Evolutionary conservation across 345 rosid species (phyloP).

Genomic region (Hibiscus tridactylites): DNA sequence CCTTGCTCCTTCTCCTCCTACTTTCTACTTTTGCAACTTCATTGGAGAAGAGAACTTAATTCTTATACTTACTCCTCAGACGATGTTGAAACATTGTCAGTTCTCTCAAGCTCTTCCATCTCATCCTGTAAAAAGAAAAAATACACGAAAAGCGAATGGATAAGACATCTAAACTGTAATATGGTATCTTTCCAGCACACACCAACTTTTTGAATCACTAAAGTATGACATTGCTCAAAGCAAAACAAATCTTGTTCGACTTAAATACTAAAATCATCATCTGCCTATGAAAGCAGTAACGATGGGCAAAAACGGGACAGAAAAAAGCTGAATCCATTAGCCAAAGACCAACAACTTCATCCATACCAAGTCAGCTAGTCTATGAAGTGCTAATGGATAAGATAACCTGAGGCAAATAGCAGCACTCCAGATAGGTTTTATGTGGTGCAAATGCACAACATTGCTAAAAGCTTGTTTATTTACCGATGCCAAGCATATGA

Average conservation of each 20-base stretch:
- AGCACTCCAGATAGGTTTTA: background rate
- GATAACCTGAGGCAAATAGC: background rate
- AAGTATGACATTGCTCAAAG: background rate
- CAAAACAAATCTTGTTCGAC: background rate
- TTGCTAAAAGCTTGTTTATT: background rate
- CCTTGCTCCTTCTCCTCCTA: background rate
- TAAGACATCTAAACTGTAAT: background rate
- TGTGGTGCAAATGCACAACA: background rate
- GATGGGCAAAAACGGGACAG: background rate
- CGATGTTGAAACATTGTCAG: slow-evolving; percentile 35
- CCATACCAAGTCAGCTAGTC: background rate
- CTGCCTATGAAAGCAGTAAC: background rate
- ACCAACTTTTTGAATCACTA: background rate
- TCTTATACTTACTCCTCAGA: slow-evolving; percentile 56
- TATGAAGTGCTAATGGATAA: background rate
- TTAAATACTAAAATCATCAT: background rate
- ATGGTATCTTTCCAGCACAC: background rate
- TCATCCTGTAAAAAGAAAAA: slow-evolving; percentile 37
- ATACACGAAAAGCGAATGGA: background rate
- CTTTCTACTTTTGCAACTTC: background rate
- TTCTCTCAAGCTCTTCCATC: slow-evolving; percentile 44
- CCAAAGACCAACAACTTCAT: background rate
- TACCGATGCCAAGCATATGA: background rate
- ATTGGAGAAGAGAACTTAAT: background rate
- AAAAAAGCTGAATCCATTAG: background rate